Conservation (phyloP, 306 rosid genomes). For the Albizia julibrissin region DNA sequence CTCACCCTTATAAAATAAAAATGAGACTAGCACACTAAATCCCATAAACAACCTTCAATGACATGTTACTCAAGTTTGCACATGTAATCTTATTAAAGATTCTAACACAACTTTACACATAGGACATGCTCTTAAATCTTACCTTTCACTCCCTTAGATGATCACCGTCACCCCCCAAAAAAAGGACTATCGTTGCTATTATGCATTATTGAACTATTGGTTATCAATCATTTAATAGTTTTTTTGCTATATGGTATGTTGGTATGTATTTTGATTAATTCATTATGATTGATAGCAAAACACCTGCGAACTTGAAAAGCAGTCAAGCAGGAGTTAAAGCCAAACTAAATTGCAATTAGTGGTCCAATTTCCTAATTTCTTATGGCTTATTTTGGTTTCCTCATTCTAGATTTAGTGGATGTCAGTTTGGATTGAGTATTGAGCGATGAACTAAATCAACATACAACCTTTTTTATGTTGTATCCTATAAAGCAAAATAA, state of each 20-base stretch:
- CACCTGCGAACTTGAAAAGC: not conserved
- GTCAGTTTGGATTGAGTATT: not conserved
- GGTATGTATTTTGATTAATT: not conserved
- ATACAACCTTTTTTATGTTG: not conserved
- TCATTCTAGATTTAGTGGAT: not conserved
- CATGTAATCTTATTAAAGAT: not conserved
- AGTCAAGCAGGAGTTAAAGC: not conserved
- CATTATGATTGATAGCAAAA: not conserved
- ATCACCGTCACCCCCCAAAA: not conserved
- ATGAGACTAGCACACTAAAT: not conserved
- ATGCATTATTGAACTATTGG: not conserved
- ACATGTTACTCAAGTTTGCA: not conserved
- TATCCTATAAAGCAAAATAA: not conserved
- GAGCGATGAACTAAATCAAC: not conserved
- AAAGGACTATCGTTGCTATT: too few relatives aligned
- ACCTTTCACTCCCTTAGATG: not conserved
- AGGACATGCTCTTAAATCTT: not conserved
- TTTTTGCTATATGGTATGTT: not conserved
- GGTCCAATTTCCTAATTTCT: not conserved
- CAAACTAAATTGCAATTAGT: not conserved
- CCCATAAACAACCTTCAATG: not conserved
- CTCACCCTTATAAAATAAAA: not conserved
- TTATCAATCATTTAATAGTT: not conserved
- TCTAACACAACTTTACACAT: not conserved
- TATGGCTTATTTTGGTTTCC: not conserved